Base-by-base conservation (phyloP, 1,284 basidiomycete genomes). In the Chalciporus sp. region DNA sequence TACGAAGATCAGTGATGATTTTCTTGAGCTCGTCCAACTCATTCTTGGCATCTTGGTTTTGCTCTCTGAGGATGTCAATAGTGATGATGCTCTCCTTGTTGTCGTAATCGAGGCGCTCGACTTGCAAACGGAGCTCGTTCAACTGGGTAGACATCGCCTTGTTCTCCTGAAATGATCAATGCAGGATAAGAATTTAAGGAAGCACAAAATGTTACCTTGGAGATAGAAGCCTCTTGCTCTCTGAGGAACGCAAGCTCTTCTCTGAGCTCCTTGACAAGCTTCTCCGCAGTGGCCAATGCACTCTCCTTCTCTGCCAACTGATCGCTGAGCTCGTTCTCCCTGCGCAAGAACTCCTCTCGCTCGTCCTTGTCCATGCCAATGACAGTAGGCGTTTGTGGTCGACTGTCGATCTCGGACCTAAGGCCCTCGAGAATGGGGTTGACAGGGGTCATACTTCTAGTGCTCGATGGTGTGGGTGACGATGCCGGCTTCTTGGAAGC, bases 261-360 rank as follows among this genome's bases (percentile, higher is more conserved):
- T 67, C 80, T 85, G 60, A 97, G 76, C 71, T 98, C 96, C 61
- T 88, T 88, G 47, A 93, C 78, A 20, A 90, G 76, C 70, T 93
- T 93, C 65, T 92, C 88, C 41, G 88, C 87, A 29, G 86, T 78
- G 42, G 72, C 76, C 47, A 98, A 76, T 7, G 85, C 81, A 37
- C 87, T 86, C 77, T 98, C 95, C 77, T 83, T 94, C 77, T 98
- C 96, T 1, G 92, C 92, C 44, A 99, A 78, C 66, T 90, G 83
- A 73, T 99, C 96, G 59, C 88, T 94, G 55, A 99, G 81, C 73
- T 99, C 96, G 68, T 99, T 99, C 81, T 99, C 97, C 56, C 96
- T 78, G 69, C 86, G 88, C 72, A 99, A 75, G 82, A 98, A 99
- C 58, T 99, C 96, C 60, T 99, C 96, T 59, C 95, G 79, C 75